Evolutionary conservation across 2,329 filamentous ascomycete genomes (phyloP).

Genomic region (Pseudogymnoascus sp.): DNA sequence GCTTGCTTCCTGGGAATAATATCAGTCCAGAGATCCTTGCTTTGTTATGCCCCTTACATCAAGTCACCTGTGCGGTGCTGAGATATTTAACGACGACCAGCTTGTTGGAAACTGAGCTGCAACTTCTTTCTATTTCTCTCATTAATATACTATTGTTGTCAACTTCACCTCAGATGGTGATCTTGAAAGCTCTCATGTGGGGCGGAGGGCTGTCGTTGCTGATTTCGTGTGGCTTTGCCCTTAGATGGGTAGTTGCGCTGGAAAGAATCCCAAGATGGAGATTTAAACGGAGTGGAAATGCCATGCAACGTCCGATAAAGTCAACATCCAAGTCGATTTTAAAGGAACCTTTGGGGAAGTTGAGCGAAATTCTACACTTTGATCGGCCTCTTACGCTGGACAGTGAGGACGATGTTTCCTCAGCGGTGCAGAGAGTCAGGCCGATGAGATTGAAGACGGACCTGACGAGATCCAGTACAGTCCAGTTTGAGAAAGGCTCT

Average conservation of each 20-base stretch:
- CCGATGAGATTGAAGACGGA: neutral
- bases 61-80: constrained; percentile 64
- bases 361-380: constrained; percentile 2
- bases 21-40: constrained; percentile 31
- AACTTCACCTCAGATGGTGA: constrained; percentile 72
- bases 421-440: constrained; percentile 1
- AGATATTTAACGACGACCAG: constrained; percentile 83
- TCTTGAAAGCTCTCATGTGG: constrained; percentile 81
- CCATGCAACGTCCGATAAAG: constrained; percentile 5
- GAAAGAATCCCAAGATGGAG: constrained; percentile 89
- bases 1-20: constrained; percentile 28
- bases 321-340: neutral
- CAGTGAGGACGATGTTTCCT: constrained; percentile 1
- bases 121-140: constrained; percentile 74
- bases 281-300: constrained; percentile 51
- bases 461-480: neutral
- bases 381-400: neutral
- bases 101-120: constrained; percentile 77
- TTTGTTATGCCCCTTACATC: constrained; percentile 76
- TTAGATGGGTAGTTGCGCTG: constrained; percentile 77
- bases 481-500: neutral
- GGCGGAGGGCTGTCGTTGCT: constrained; percentile 72
- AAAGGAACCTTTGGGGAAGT: neutral
- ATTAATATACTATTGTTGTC: constrained; percentile 76
- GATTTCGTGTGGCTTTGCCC: constrained; percentile 62